These are phyloP conservation scores for Amylocarpus encephaloides DNA, from an alignment of 2,329 filamentous ascomycete species.

Conservation along the genomic window DNA sequence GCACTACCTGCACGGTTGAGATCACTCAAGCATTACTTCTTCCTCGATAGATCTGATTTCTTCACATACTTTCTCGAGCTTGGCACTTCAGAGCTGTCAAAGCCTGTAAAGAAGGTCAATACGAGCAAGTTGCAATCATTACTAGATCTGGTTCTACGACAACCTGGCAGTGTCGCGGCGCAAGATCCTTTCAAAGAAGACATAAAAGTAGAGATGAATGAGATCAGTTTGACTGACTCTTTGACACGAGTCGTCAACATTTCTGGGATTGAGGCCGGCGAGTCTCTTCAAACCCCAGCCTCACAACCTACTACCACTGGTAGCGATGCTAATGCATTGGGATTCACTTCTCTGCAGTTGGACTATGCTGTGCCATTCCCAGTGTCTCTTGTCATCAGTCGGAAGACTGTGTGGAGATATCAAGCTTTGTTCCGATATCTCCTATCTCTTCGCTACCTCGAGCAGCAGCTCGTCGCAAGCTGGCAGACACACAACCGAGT, in stretches of 20 bases:
- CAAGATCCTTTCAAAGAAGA: slow-evolving; percentile 98
- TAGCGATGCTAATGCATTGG: slow-evolving; percentile 78
- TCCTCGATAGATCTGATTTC: slow-evolving; percentile 95
- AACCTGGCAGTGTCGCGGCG: slow-evolving; percentile 88
- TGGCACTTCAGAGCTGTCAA: slow-evolving; percentile 80
- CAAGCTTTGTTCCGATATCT: slow-evolving; percentile 94
- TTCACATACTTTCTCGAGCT: slow-evolving; percentile 97
- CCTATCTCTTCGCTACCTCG: slow-evolving; percentile 80
- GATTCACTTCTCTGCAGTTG: slow-evolving; percentile 87
- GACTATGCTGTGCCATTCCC: slow-evolving; percentile 95
- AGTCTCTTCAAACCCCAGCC: slow-evolving; percentile 67
- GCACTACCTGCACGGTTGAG: slow-evolving; percentile 78
- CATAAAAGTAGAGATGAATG: slow-evolving; percentile 95
- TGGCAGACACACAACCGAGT: slow-evolving; percentile 88
- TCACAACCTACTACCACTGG: slow-evolving; percentile 58
- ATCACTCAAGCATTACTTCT: slow-evolving; percentile 98
- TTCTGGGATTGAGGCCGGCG: slow-evolving; percentile 87
- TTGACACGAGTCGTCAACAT: slow-evolving; percentile 96
- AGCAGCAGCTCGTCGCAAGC: slow-evolving; percentile 75
- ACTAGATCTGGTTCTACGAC: slow-evolving; percentile 84
- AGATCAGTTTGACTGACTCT: slow-evolving; percentile 85
- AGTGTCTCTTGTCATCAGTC: slow-evolving; percentile 87
- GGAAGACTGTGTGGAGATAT: slow-evolving; percentile 95
- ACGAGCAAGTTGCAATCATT: slow-evolving; percentile 77
- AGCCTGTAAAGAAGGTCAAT: slow-evolving; percentile 71